Base-by-base conservation (phyloP, 1,284 basidiomycete species). In the Tilletia horrida region DNA sequence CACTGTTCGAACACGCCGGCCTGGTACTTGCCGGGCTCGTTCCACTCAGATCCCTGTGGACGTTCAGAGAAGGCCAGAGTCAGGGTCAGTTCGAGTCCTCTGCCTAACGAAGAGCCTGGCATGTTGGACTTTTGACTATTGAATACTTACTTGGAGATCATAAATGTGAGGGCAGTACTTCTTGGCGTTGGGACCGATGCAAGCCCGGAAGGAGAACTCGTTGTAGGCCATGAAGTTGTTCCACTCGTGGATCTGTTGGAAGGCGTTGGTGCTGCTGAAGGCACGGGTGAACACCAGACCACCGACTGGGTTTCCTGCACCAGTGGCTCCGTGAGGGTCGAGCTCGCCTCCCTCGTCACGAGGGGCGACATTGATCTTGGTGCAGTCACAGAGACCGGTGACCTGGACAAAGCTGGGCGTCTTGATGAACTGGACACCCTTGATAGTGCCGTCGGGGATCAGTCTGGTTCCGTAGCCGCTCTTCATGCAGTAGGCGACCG, bases 401-500 rank as follows among this genome's bases (percentile, higher is more conserved):
- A 84, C 77, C 74, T 86, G 85, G 67, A 90, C 85, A 76, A 87
- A 90, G 80, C 88, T 87, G 40, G 76, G 86, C 3, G 91, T 87
- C 79, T 87, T 84, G 67, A 88, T 84, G 71, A 88, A 88, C 79
- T 90, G 90, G 21, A 88, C 90, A 65, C 88, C 87, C 14, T 83
- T 84, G 78, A 92, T 87, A 16, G 89, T 83, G 31, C 89, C 90
- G 66, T 87, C 85, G 18, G 90, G 91, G 71, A 92, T 90, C 69
- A 90, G 79, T 61, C 88, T 87, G 13, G 88, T 87, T 16, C 67
- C 63, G 63, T 50, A 63, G 50, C 50, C 50, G 7, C 14, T 21
- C 59, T 62, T 62, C 42, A 63, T 78, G 66, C 79, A 81, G 70
- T 78, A 81, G 27, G 78, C 77, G 13, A 81, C 77, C 31, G 73